phyloP scores from a whole-genome alignment of 1,284 basidiomycete genomes.

The Macrocystidia cucumis region DNA sequence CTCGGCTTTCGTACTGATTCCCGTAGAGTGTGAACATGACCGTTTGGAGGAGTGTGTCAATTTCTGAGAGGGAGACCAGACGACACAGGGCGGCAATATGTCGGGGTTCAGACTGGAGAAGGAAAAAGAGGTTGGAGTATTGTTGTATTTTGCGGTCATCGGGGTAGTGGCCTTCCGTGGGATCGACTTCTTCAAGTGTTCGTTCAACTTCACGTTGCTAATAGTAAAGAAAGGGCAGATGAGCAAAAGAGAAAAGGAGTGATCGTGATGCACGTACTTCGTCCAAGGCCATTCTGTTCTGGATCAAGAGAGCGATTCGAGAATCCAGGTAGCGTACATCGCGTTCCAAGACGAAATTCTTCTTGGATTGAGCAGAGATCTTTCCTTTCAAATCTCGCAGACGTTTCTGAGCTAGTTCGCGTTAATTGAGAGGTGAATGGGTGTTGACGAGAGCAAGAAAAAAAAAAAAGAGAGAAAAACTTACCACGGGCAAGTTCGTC shows the following conservation, averaged over 20 bases:
- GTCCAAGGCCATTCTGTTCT: constrained; percentile 95
- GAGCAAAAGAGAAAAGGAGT: background rate
- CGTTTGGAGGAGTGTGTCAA: constrained; percentile 97
- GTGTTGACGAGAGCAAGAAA: constrained; percentile 3
- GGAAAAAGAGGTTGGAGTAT: constrained; percentile 98
- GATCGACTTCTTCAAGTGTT: constrained; percentile 92
- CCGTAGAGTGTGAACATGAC: constrained; percentile 99
- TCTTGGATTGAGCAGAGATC: constrained; percentile 97
- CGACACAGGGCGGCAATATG: constrained; percentile 96
- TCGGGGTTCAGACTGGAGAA: constrained; percentile 94
- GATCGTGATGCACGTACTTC: constrained; percentile 54
- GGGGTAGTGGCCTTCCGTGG: constrained; percentile 81
- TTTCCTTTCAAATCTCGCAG: constrained; percentile 94
- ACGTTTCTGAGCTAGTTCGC: constrained; percentile 79
- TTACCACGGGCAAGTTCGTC: constrained; percentile 92
- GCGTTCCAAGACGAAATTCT: constrained; percentile 97
- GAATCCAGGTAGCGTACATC: constrained; percentile 98
- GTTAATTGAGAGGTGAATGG: constrained; percentile 1
- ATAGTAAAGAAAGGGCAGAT: constrained; percentile 2
- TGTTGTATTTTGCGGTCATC: constrained; percentile 92
- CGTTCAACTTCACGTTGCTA: constrained; percentile 91
- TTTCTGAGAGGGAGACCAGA: constrained; percentile 94
- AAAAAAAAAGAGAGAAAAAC: constrained; percentile 20
- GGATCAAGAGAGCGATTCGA: constrained; percentile 94
- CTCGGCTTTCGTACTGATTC: constrained; percentile 98